Evolutionary conservation across 306 rosid species (phyloP).

Genomic region (Cucurbita maxima): DNA sequence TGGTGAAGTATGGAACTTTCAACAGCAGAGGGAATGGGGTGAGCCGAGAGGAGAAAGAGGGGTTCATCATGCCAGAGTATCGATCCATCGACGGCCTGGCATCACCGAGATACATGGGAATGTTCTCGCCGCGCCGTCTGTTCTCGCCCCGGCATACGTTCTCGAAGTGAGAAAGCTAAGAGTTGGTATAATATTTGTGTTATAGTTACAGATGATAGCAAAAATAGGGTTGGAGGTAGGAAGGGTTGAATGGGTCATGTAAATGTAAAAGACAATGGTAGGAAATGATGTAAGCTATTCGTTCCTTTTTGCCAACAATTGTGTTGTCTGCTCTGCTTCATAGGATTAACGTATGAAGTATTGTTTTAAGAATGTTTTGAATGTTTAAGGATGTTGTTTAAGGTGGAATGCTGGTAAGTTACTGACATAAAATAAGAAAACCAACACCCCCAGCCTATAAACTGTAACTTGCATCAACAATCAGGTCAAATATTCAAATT

Average conservation of each 20-base stretch:
- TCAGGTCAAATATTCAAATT: no score
- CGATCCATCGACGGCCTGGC: constrained; percentile 51
- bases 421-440: neutral
- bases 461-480: no score
- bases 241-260: neutral
- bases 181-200: no score
- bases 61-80: constrained; percentile 28
- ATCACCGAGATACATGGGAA: constrained; percentile 47
- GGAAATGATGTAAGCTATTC: neutral
- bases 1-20: constrained; percentile 27
- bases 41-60: constrained; percentile 27
- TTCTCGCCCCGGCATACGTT: constrained; percentile 41
- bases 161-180: neutral
- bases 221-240: neutral
- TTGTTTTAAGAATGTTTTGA: neutral
- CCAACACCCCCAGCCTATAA: no score
- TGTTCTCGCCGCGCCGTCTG: constrained; percentile 77
- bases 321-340: neutral
- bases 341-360: neutral
- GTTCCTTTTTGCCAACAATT: neutral
- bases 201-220: neutral
- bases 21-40: constrained; percentile 7
- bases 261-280: neutral
- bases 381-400: neutral
- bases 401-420: neutral